Evolutionary conservation across 495 filamentous ascomycete genomes (phyloP).

Genomic region (Penicillium tannophilum): DNA sequence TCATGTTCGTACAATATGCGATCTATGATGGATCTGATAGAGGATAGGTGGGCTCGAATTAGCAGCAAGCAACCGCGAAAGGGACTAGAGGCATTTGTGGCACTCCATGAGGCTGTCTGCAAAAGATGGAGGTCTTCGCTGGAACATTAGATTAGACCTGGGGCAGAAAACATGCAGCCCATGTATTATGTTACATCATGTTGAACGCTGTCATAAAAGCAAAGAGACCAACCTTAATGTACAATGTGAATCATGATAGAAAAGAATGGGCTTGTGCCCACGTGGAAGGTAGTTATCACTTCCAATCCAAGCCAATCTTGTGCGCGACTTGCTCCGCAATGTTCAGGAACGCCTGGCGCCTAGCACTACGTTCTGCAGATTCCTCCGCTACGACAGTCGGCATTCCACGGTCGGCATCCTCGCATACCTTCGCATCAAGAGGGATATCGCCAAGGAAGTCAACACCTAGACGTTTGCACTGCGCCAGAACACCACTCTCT

Average conservation of each 20-base stretch:
- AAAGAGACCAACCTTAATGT: not conserved
- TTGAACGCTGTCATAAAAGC: not conserved
- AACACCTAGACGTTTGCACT: conserved; percentile 67
- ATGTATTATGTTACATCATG: not conserved
- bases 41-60: not conserved
- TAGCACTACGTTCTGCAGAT: conserved; percentile 67
- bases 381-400: conserved; percentile 92
- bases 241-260: not conserved
- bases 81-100: not conserved
- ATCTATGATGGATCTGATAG: conserved; percentile 5
- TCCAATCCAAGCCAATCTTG: conserved; percentile 48
- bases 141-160: not conserved
- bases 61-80: not conserved
- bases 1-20: conserved; percentile 13
- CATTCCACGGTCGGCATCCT: conserved; percentile 85
- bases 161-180: not conserved
- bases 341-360: conserved; percentile 68
- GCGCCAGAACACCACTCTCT: conserved; percentile 51
- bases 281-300: not conserved
- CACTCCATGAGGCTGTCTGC: conserved; percentile 5
- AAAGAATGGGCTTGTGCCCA: not conserved
- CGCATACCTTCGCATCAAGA: conserved; percentile 81
- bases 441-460: conserved; percentile 87
- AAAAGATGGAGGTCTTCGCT: conserved; percentile 2
- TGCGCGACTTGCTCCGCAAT: conserved; percentile 65